Evolutionary conservation across 345 rosid genomes (phyloP).

Genomic region (Kernera saxatilis): DNA sequence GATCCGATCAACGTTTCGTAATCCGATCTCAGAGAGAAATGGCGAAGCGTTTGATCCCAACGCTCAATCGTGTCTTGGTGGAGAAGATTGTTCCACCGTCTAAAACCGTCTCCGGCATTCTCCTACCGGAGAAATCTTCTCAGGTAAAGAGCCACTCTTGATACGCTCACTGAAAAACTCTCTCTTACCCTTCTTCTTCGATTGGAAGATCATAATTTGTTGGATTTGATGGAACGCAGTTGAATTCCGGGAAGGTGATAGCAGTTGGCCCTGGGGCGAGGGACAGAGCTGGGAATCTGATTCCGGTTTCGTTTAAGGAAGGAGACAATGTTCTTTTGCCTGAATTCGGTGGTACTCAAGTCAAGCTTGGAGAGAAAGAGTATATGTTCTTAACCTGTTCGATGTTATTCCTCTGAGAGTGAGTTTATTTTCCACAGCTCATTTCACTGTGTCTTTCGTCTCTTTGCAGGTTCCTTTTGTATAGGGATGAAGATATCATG

Average conservation of each 20-base stretch:
- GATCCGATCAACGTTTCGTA: neutral
- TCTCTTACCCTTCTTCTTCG: neutral
- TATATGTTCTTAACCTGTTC: constrained; percentile 35
- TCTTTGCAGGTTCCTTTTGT: constrained; percentile 53
- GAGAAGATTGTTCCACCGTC: constrained; percentile 71
- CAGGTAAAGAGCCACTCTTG: constrained; percentile 31
- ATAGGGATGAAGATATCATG: constrained; percentile 68
- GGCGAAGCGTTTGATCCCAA: constrained; percentile 80
- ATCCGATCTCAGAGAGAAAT: constrained; percentile 25
- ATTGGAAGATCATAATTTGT: neutral
- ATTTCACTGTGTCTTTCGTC: neutral
- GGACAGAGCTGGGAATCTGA: constrained; percentile 51
- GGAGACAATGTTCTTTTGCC: constrained; percentile 80
- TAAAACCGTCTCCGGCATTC: constrained; percentile 62
- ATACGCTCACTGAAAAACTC: neutral
- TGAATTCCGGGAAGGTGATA: constrained; percentile 71
- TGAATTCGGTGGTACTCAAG: constrained; percentile 68
- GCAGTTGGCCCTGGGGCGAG: constrained; percentile 75
- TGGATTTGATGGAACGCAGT: constrained; percentile 29
- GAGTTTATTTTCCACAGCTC: neutral
- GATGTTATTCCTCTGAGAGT: constrained; percentile 2
- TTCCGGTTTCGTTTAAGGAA: constrained; percentile 67
- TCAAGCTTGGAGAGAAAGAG: constrained; percentile 78
- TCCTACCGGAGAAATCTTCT: constrained; percentile 61
- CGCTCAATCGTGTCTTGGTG: constrained; percentile 61